Percentiles rank a stretch among this genome's conserved stretches.
Conservation (phyloP, 2,329 filamentous ascomycete genomes). For the Aspergillus novofumigatus region DNA sequence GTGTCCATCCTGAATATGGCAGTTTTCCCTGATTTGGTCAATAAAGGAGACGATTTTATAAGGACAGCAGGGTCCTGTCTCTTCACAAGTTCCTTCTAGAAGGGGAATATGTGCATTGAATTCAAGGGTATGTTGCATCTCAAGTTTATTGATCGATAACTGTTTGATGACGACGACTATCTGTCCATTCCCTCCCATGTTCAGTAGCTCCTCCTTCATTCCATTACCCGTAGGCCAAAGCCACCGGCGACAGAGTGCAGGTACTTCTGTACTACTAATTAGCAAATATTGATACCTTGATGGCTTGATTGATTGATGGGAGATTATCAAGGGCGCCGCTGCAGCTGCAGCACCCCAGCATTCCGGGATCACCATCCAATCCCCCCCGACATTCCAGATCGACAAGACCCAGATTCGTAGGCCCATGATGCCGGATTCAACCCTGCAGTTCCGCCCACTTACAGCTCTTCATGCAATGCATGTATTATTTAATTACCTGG, state of each 20-base stretch:
- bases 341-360: background rate
- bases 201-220: too few relatives aligned
- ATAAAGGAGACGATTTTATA: too few relatives aligned
- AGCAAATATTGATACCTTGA: too few relatives aligned
- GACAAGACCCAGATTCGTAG: conserved; percentile 8
- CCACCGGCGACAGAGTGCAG: background rate
- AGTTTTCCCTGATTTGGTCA: too few relatives aligned
- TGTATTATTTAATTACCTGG: background rate
- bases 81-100: too few relatives aligned
- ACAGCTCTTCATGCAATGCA: conserved; percentile 14
- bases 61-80: too few relatives aligned
- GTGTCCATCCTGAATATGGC: too few relatives aligned
- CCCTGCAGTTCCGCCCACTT: conserved; percentile 9
- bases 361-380: conserved; percentile 2
- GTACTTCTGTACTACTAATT: background rate
- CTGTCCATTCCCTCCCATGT: conserved; percentile 1
- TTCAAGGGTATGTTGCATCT: background rate
- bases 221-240: too few relatives aligned
- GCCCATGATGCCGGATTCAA: conserved; percentile 15
- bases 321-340: too few relatives aligned
- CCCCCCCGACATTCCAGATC: background rate
- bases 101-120: too few relatives aligned
- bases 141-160: background rate
- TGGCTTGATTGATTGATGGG: too few relatives aligned
- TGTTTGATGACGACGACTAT: background rate